Evolutionary conservation across 148 eudicot species (phyloP).

Genomic region (Dysphania ambrosioides): DNA sequence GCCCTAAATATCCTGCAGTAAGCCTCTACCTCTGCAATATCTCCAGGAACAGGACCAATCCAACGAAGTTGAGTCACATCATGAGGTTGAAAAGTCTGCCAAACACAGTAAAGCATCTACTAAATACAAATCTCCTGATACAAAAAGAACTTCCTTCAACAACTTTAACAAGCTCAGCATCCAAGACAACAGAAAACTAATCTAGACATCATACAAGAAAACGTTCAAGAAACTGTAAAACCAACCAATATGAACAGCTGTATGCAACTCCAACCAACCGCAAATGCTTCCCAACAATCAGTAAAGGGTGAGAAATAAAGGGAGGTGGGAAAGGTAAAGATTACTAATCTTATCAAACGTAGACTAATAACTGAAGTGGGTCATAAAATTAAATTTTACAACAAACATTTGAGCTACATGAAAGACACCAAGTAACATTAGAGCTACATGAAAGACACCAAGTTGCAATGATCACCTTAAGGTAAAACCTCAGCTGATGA

Average conservation of each 20-base stretch:
- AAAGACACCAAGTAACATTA: too few species aligned
- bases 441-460: too few species aligned
- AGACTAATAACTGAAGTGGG: background rate
- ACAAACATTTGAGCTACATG: background rate
- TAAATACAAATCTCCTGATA: background rate
- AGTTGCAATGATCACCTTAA: background rate
- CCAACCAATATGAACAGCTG: background rate
- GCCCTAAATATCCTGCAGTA: conserved; percentile 94
- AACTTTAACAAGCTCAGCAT: background rate
- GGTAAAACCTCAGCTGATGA: background rate
- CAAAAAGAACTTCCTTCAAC: background rate
- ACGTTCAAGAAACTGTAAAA: background rate
- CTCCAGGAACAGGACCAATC: conserved; percentile 97
- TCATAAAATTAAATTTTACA: background rate
- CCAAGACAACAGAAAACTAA: background rate
- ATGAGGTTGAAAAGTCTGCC: conserved; percentile 47
- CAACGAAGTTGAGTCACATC: conserved; percentile 61
- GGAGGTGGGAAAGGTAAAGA: background rate
- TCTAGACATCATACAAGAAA: background rate
- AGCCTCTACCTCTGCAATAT: conserved; percentile 96
- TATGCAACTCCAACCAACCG: background rate
- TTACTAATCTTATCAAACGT: background rate
- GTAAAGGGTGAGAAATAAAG: background rate
- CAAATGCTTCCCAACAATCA: too few species aligned
- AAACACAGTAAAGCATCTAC: conserved; percentile 27